These are phyloP conservation scores for Kluyveromyces siamensis DNA, from an alignment of 805 yeast species.

Conservation along the genomic window DNA sequence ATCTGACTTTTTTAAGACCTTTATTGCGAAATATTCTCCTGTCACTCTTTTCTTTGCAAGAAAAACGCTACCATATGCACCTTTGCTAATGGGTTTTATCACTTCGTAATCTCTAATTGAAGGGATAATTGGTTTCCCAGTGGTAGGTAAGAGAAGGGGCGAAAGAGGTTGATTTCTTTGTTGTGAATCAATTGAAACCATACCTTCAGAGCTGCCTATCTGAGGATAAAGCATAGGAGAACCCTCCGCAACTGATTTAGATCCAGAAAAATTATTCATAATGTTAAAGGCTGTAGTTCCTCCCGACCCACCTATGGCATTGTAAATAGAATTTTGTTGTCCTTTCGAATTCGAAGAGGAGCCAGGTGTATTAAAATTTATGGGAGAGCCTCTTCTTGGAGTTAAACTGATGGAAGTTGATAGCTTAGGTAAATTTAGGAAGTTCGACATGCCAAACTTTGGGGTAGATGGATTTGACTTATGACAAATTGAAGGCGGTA, in stretches of 20 bases:
- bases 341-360: conserved; percentile 45
- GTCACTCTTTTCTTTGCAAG: conserved; percentile 75
- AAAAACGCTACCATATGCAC: conserved; percentile 95
- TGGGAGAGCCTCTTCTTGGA: conserved; percentile 49
- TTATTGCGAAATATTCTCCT: conserved; percentile 93
- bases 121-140: conserved; percentile 48
- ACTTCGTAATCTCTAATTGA: conserved; percentile 84
- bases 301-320: not conserved
- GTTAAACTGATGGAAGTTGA: conserved; percentile 29
- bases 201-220: conserved; percentile 38
- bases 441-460: conserved; percentile 9
- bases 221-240: conserved; percentile 55
- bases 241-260: conserved; percentile 18
- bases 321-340: not conserved
- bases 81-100: conserved; percentile 87
- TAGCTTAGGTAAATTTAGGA: conserved; percentile 15
- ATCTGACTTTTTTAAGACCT: conserved; percentile 82
- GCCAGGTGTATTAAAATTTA: conserved; percentile 37
- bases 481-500: not conserved
- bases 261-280: conserved; percentile 10
- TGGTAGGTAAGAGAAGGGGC: conserved; percentile 64
- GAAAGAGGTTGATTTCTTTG: conserved; percentile 59
- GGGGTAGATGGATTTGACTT: conserved; percentile 7
- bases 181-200: conserved; percentile 11
- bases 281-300: not conserved